Evolutionary conservation across 2,329 filamentous ascomycete species (phyloP).

Genomic region (Fusarium dimerum): DNA sequence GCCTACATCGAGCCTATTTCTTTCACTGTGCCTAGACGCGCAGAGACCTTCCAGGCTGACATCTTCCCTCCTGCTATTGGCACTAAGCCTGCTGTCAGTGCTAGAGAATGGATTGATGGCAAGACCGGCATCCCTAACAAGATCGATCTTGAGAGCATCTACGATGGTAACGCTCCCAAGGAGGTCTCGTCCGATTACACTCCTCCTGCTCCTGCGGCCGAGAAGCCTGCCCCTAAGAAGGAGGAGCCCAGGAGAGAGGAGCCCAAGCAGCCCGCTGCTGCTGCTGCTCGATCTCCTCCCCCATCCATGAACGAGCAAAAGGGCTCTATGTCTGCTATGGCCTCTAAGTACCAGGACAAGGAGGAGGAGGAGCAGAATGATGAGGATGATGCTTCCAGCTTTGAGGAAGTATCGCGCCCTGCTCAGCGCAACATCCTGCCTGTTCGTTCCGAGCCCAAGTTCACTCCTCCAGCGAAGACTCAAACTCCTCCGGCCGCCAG

Average conservation of each 20-base stretch:
- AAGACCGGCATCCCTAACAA: slow-evolving; percentile 84
- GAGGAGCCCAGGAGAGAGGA: slow-evolving; percentile 56
- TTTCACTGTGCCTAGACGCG: slow-evolving; percentile 91
- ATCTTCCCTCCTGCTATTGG: slow-evolving; percentile 90
- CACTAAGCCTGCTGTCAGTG: slow-evolving; percentile 75
- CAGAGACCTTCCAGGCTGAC: slow-evolving; percentile 94
- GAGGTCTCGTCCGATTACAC: slow-evolving; percentile 74
- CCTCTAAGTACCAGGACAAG: slow-evolving; percentile 81
- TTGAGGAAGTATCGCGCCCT: slow-evolving; percentile 82
- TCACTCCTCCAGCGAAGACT: slow-evolving; percentile 36
- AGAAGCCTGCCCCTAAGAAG: slow-evolving; percentile 39
- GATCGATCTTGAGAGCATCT: slow-evolving; percentile 90
- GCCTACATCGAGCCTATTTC: slow-evolving; percentile 93
- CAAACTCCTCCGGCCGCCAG: slow-evolving; percentile 22
- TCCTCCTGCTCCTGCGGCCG: slow-evolving; percentile 47
- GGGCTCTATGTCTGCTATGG: slow-evolving; percentile 80
- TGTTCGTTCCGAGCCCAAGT: slow-evolving; percentile 42
- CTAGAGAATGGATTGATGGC: slow-evolving; percentile 82
- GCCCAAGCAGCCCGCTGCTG: slow-evolving; percentile 53
- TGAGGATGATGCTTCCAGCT: slow-evolving; percentile 73
- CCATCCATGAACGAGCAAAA: slow-evolving; percentile 83
- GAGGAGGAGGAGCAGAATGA: slow-evolving; percentile 62
- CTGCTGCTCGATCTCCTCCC: slow-evolving; percentile 48
- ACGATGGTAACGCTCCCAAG: slow-evolving; percentile 78
- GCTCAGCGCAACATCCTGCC: slow-evolving; percentile 57